A percentile compares a stretch with the other conserved stretches of the same genome.
Conservation (phyloP, 164 flowering plant genomes). For the Litsea cubeba region DNA sequence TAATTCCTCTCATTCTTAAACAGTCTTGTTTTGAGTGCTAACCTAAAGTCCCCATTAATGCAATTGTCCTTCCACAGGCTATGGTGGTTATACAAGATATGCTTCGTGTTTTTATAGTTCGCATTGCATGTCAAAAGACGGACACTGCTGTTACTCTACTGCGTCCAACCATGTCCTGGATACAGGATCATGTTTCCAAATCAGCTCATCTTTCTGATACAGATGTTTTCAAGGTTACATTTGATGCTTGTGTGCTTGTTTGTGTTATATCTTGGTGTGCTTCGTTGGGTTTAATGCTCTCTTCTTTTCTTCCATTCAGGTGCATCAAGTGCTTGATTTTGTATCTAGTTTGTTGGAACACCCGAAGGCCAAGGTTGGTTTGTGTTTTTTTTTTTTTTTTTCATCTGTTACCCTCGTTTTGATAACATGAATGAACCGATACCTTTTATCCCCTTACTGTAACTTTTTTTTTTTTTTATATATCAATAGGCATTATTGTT, state of each 20-base stretch:
- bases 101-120: constrained; percentile 77
- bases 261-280: background rate
- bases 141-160: constrained; percentile 60
- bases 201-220: constrained; percentile 39
- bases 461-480: background rate
- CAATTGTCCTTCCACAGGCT: constrained; percentile 37
- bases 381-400: too few relatives aligned
- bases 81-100: constrained; percentile 85
- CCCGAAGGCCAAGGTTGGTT: constrained; percentile 69
- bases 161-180: constrained; percentile 63
- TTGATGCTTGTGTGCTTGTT: background rate
- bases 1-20: background rate
- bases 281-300: background rate
- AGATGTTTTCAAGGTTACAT: constrained; percentile 75
- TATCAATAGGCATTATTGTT: constrained; percentile 48
- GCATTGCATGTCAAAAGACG: constrained; percentile 59
- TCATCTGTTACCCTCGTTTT: background rate
- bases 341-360: constrained; percentile 75
- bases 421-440: background rate
- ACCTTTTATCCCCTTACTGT: background rate
- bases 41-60: background rate
- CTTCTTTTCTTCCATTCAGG: constrained; percentile 35
- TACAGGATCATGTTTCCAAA: constrained; percentile 39
- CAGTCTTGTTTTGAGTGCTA: background rate
- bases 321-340: constrained; percentile 62